A percentile compares a stretch with the other conserved stretches of the same genome.
These are phyloP conservation scores for Hericium alpestre DNA, from an alignment of 768 basidiomycete genomes.

Conservation along the genomic window DNA sequence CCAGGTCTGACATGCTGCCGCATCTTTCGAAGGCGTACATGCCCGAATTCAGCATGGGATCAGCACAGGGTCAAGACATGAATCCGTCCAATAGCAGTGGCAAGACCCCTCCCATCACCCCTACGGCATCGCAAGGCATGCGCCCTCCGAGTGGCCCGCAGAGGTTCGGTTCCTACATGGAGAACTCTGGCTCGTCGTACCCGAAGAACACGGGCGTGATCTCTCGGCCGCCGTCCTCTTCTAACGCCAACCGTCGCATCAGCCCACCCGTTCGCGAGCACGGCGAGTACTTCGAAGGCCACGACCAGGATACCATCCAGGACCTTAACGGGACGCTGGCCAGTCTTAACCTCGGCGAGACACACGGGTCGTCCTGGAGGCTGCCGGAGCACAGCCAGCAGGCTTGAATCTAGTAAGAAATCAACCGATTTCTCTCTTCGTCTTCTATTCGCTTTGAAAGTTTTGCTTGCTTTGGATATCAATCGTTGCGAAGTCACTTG, in stretches of 20 bases:
- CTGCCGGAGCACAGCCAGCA: neutral
- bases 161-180: constrained; percentile 32
- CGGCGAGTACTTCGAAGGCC: constrained; percentile 14
- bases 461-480: constrained; percentile 3
- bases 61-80: constrained; percentile 18
- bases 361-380: constrained; percentile 1
- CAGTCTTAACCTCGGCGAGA: constrained; percentile 53
- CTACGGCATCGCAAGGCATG: constrained; percentile 10
- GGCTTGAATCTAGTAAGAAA: neutral
- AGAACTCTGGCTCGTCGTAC: constrained; percentile 25
- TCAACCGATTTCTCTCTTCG: neutral
- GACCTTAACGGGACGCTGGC: constrained; percentile 72
- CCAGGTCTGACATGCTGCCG: constrained; percentile 31
- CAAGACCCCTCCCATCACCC: constrained; percentile 33
- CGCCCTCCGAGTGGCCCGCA: constrained; percentile 36
- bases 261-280: constrained; percentile 18
- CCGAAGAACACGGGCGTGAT: constrained; percentile 26
- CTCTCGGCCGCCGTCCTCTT: constrained; percentile 33
- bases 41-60: constrained; percentile 21
- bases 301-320: constrained; percentile 44
- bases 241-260: constrained; percentile 12
- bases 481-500: neutral
- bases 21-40: constrained; percentile 36
- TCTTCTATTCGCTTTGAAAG: constrained; percentile 4
- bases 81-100: constrained; percentile 21